These are phyloP conservation scores for Thraustotheca clavata DNA, from an alignment of 352 stramenopile species.

Conservation along the genomic window DNA sequence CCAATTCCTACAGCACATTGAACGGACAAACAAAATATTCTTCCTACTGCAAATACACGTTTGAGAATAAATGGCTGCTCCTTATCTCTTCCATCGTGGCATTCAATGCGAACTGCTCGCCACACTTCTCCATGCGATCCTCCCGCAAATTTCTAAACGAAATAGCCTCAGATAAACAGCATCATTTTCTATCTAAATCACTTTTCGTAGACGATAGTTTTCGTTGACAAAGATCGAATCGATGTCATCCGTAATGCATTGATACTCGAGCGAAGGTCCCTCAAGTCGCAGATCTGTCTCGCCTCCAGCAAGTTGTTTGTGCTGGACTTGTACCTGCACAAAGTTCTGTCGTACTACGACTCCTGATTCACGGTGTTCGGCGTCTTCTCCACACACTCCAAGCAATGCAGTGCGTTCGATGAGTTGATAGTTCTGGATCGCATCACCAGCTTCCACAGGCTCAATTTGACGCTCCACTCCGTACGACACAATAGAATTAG, in stretches of 20 bases:
- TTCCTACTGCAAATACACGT: conserved; percentile 58
- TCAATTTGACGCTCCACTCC: background rate
- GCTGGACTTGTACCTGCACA: background rate
- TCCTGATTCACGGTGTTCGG: conserved; percentile 21
- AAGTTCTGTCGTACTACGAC: conserved; percentile 10
- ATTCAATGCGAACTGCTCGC: conserved; percentile 28
- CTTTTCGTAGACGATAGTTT: conserved; percentile 58
- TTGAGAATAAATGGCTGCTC: conserved; percentile 77
- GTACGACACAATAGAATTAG: background rate
- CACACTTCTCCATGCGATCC: conserved; percentile 81
- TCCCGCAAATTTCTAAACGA: conserved; percentile 59
- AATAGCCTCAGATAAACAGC: background rate
- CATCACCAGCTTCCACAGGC: conserved; percentile 26
- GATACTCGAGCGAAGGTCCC: conserved; percentile 65
- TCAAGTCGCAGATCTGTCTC: conserved; percentile 24
- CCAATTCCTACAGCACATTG: conserved; percentile 30
- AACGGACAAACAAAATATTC: background rate
- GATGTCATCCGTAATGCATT: conserved; percentile 29
- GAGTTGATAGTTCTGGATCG: conserved; percentile 60
- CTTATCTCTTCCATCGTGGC: background rate
- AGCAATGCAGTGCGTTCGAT: conserved; percentile 55
- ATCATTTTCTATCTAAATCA: background rate
- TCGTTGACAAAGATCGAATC: conserved; percentile 61
- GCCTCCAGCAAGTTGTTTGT: background rate
- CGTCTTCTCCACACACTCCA: conserved; percentile 46